Base-by-base conservation (phyloP, 2,329 filamentous ascomycete species). In the Biscogniauxia sp. region DNA sequence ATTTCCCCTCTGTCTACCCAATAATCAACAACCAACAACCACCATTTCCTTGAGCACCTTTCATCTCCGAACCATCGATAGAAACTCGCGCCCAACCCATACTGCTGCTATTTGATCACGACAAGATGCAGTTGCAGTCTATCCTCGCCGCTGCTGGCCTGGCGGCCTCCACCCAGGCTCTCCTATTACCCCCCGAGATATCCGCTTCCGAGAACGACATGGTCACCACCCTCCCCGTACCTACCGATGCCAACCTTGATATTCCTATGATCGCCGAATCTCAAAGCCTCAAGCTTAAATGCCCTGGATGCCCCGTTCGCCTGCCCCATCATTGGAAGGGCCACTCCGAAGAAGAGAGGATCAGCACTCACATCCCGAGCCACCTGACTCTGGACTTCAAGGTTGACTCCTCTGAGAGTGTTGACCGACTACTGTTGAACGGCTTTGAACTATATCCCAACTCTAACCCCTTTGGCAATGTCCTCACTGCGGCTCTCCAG, bases 361-460 rank as follows among this genome's bases (percentile, higher is more conserved):
- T 62, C 41, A 57, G 61, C 20, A 71, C 66, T 52, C 63, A 69
- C 50, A 62, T 74, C 1, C 80, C 81, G 0, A 79, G 74, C 53
- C 76, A 80, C 58, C 74, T 88, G 59, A 75, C 80, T 64, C 76
- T 90, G 49, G 78, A 82, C 67, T 84, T 90, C 68, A 75, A 72
- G 60, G 72, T 89, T 63, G 78, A 83, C 17, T 75, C 80, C 61
- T 74, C 75, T 28, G 65, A 72, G 50, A 76, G 76, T 54, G 69
- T 70, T 60, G 79, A 82, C 63, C 77, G 75, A 51, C 76, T 90
- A 25, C 69, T 84, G 45, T 68, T 89, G 60, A 89, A 89, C 73
- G 84, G 81, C 60, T 81, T 83, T 62, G 82, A 85, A 67, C 76
- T 90, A 19, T 90, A 87, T 66, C 84, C 84, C 17, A 74, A 78